Base-by-base conservation (phyloP, 805 yeast genomes). In the Wickerhamomyces strasburgensis region DNA sequence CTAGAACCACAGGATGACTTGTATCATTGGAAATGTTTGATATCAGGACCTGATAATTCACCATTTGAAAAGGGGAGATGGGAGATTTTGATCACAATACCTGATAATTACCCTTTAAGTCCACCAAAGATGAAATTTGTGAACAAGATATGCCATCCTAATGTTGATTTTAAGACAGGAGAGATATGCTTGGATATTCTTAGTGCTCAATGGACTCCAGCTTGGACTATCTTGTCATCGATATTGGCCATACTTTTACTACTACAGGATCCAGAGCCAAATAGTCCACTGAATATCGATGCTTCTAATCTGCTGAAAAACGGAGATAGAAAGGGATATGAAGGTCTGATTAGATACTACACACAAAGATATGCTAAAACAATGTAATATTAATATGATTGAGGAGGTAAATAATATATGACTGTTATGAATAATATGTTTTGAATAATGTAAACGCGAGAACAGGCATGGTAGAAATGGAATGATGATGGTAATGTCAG, bases 171-270 rank as follows among this genome's bases (percentile, higher is more conserved):
- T 43, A 34, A 46, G 30, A 68, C 78, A 1, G 90, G 90, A 1
- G 85, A 79, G 44, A 79, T 83, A 6, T 83, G 90, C 56, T 59
- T 83, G 5, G 85, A 81, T 52, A 75, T 82, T 8, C 58, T 83
- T 34, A 73, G 76, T 38, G 54, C 45, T 30, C 65, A 65, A 41
- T 83, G 89, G 89, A 71, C 84, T 0, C 89, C 90, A 0, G 85
- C 84, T 2, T 82, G 87, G 84, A 73, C 78, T 37, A 51, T 83
- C 31, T 58, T 70, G 32, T 64, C 75, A 38, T 62, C 75, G 5
- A 61, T 80, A 31, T 67, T 72, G 14, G 86, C 86, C 1, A 69
- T 82, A 2, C 51, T 78, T 23, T 60, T 74, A 53, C 63, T 83
- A 13, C 50, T 82, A 7, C 73, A 70, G 29, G 73, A 75, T 34